Base-by-base conservation (phyloP, 768 basidiomycete genomes). In the Boletellus emodensis region DNA sequence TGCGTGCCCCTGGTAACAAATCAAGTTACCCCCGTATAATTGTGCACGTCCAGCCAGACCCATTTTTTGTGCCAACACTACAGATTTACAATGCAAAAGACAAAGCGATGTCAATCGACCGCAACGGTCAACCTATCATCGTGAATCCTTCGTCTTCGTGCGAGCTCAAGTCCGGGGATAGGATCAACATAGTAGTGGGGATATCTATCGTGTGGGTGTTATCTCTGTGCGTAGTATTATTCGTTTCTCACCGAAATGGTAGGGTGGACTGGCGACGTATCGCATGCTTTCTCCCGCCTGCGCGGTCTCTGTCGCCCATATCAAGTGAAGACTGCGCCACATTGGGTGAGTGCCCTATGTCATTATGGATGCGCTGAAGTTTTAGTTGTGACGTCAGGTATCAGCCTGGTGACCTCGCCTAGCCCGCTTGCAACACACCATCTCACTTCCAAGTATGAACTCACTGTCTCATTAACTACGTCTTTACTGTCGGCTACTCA, bases 391-490 rank as follows among this genome's bases (percentile, higher is more conserved):
- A 34, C 12, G 26, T 39, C 0, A 61, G 88, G 86, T 2, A 72
- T 90, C 38, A 76, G 80, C 42, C 51, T 85, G 18, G 70, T 80
- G 0, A 71, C 75, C 22, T 73, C 69, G 3, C 73, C 73, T 0
- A 65, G 69, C 36, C 57, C 72, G 0, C 69, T 75, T 18, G 71
- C 81, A 14, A 89, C 86, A 0, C 86, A 90, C 54, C 84, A 89
- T 61, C 72, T 90, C 44, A 73, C 75, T 4, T 57, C 80, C 4
- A 74, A 73, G 18, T 80, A 77, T 48, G 61, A 72, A 4, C 70
- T 81, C n/a, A 77, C 72, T 8, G 66, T 81, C 0, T 53, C 72
- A 0, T 70, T 82, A 20, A 81, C 80, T 1, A 68, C 76, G 1
- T 86, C 87, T 12, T 72, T 90, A 10, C 66, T 90, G 14, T 77